phyloP scores from a whole-genome alignment of 2,329 filamentous ascomycete species.

The Claviceps digitariae region DNA sequence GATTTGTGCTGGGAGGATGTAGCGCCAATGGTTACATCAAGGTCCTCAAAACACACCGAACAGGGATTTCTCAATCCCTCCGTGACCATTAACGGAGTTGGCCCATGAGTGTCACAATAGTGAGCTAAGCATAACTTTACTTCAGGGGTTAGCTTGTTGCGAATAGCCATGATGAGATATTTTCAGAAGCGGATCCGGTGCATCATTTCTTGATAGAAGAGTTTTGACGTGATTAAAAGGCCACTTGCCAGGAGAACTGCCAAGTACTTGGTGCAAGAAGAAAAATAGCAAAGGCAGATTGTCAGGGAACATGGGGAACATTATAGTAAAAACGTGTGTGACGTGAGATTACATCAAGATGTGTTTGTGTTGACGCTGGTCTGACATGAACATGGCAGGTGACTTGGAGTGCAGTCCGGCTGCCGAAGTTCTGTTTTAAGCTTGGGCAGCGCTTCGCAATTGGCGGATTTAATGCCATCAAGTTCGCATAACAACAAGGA shows the following conservation, averaged over 20 bases:
- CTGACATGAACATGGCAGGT: slow-evolving; percentile 2
- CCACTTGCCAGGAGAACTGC: not conserved
- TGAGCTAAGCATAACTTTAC: slow-evolving; percentile 55
- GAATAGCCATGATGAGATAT: slow-evolving; percentile 14
- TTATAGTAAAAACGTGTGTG: not conserved
- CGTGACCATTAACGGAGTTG: slow-evolving; percentile 56
- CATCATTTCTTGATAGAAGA: not conserved
- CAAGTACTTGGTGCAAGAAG: not conserved
- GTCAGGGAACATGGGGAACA: not conserved
- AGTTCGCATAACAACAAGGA: slow-evolving; percentile 3
- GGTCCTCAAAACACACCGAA: slow-evolving; percentile 40
- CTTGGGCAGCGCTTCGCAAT: not conserved
- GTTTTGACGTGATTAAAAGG: not conserved
- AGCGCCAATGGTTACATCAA: slow-evolving; percentile 2
- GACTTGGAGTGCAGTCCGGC: not conserved
- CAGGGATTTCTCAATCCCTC: slow-evolving; percentile 51
- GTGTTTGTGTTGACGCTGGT: not conserved
- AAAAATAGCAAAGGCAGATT: not conserved
- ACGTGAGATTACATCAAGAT: not conserved
- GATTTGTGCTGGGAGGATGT: slow-evolving; percentile 9
- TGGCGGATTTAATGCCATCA: not conserved
- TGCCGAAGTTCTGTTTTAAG: not conserved
- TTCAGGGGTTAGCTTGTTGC: slow-evolving; percentile 18
- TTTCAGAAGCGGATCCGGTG: not conserved
- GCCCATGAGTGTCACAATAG: slow-evolving; percentile 58